These are phyloP conservation scores for Saprolegnia diclina DNA, from an alignment of 352 stramenopile species.

Conservation along the genomic window DNA sequence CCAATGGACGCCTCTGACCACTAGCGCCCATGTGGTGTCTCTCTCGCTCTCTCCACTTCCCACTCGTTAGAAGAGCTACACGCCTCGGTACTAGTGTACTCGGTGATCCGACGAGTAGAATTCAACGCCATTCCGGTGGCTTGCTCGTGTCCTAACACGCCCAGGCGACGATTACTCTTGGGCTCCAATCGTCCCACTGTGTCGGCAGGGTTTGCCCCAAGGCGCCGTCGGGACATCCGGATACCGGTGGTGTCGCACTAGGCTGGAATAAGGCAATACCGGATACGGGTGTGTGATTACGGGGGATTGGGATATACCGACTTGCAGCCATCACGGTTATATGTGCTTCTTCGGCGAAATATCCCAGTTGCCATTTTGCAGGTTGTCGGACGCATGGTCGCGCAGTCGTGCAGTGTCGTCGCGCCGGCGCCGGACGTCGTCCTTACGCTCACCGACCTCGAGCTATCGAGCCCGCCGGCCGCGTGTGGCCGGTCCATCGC, in stretches of 20 bases:
- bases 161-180: background rate
- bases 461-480: too few relatives aligned
- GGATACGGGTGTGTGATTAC: background rate
- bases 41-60: too few relatives aligned
- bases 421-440: too few relatives aligned
- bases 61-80: too few relatives aligned
- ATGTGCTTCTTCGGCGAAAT: background rate
- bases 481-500: background rate
- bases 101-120: too few relatives aligned
- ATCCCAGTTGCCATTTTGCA: background rate
- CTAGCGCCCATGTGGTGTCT: too few relatives aligned
- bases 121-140: too few relatives aligned
- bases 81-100: too few relatives aligned
- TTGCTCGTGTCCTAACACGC: too few relatives aligned
- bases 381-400: background rate
- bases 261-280: background rate
- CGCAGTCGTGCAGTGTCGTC: too few relatives aligned
- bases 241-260: background rate
- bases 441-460: too few relatives aligned
- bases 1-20: too few relatives aligned
- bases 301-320: conserved; percentile 1
- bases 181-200: background rate
- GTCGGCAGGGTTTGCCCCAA: background rate
- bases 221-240: background rate
- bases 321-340: background rate